Evolutionary conservation across 352 stramenopile species (phyloP).

Genomic region (Phytophthora podocarpi): DNA sequence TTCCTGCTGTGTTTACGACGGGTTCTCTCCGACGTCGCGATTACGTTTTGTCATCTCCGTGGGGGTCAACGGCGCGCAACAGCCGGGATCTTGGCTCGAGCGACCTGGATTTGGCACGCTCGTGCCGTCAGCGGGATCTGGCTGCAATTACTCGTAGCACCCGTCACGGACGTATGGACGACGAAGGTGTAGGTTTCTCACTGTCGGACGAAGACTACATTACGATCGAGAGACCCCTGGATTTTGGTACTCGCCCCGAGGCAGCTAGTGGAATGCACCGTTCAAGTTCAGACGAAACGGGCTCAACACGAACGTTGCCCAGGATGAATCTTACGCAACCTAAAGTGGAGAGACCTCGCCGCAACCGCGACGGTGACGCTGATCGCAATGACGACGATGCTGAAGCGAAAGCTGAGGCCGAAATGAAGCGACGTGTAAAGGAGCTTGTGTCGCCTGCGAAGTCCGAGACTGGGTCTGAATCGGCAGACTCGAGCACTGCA

Average conservation of each 20-base stretch:
- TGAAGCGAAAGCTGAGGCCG: constrained; percentile 20
- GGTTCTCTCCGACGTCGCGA: constrained; percentile 45
- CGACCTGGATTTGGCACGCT: constrained; percentile 38
- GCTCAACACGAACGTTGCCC: constrained; percentile 13
- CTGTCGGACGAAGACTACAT: constrained; percentile 81
- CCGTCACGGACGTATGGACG: constrained; percentile 37
- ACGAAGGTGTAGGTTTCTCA: constrained; percentile 40
- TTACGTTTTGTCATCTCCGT: constrained; percentile 53
- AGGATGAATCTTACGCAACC: constrained; percentile 24
- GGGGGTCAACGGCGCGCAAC: constrained; percentile 24
- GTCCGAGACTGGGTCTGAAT: constrained; percentile 46
- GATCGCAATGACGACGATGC: constrained; percentile 7
- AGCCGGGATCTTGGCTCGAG: constrained; percentile 31
- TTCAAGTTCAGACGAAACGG: constrained; percentile 27
- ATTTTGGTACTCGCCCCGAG: constrained; percentile 29
- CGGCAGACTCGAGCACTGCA: constrained; percentile 55
- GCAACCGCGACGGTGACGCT: constrained; percentile 1
- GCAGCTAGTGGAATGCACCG: constrained; percentile 11
- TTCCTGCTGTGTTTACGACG: constrained; percentile 44
- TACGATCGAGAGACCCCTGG: constrained; percentile 50
- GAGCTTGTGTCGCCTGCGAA: constrained; percentile 59
- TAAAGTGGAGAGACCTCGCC: constrained; percentile 18
- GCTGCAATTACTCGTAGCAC: constrained; percentile 43
- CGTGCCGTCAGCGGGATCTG: constrained; percentile 28
- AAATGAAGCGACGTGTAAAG: constrained; percentile 34